phyloP scores from a whole-genome alignment of 148 eudicot genomes.

The Silene conica region DNA sequence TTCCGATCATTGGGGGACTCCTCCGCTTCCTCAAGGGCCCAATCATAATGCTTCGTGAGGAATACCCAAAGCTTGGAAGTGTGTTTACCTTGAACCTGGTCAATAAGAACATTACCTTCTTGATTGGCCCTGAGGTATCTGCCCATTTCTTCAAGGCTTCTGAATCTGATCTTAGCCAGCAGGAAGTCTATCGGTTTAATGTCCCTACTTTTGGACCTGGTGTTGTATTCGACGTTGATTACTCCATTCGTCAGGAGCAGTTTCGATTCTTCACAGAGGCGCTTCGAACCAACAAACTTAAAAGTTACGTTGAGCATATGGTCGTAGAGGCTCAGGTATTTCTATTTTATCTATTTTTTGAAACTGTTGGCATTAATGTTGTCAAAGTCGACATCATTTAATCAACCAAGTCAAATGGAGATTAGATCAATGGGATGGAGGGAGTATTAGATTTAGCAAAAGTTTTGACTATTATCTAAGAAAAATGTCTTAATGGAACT shows the following conservation, averaged over 20 bases:
- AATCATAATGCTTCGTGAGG: slow-evolving; percentile 65
- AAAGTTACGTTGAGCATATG: slow-evolving; percentile 89
- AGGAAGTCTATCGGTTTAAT: slow-evolving; percentile 89
- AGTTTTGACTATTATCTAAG: no score
- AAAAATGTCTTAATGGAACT: no score
- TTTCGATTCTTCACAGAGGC: slow-evolving; percentile 95
- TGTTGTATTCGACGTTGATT: slow-evolving; percentile 93
- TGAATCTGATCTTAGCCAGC: slow-evolving; percentile 94
- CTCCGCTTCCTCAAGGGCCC: slow-evolving; percentile 76
- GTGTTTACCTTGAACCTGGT: slow-evolving; percentile 79
- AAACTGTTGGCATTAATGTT: no score
- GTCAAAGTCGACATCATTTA: no score
- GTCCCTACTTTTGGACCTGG: slow-evolving; percentile 98
- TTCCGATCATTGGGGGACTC: slow-evolving; percentile 67
- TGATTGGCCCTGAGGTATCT: slow-evolving; percentile 93
- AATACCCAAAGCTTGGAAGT: slow-evolving; percentile 84
- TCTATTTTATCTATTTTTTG: neutral
- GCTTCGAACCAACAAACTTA: slow-evolving; percentile 70
- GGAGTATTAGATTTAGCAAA: no score
- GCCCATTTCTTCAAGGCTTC: slow-evolving; percentile 94
- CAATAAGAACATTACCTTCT: slow-evolving; percentile 75
- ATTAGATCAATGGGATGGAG: no score
- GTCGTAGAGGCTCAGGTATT: slow-evolving; percentile 82
- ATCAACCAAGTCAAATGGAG: no score
- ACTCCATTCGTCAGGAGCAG: slow-evolving; percentile 82